These are phyloP conservation scores for Elaeagnus macrophylla DNA, from an alignment of 306 rosid species.

Conservation along the genomic window DNA sequence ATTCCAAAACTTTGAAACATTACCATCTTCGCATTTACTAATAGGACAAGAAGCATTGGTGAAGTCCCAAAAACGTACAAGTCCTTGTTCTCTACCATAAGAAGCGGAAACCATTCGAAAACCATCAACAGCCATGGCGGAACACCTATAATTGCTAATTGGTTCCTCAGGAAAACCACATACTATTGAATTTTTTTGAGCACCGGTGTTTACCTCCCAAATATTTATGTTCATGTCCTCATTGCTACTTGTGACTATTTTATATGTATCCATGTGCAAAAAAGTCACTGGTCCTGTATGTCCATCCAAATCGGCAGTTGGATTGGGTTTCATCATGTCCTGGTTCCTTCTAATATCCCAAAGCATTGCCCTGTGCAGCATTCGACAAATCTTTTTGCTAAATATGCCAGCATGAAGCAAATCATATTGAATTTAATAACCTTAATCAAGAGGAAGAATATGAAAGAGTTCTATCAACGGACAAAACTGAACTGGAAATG, in stretches of 20 bases:
- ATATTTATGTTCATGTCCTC: slow-evolving; percentile 26
- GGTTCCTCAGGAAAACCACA: slow-evolving; percentile 14
- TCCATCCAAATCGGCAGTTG: slow-evolving; percentile 59
- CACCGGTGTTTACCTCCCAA: slow-evolving; percentile 58
- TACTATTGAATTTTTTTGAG: slow-evolving; percentile 34
- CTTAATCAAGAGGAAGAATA: not conserved
- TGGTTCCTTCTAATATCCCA: slow-evolving; percentile 73
- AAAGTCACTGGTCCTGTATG: slow-evolving; percentile 43
- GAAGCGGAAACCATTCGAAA: slow-evolving; percentile 39
- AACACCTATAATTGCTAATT: slow-evolving; percentile 18
- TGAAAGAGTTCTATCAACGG: not conserved
- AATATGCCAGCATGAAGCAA: slow-evolving; percentile 3
- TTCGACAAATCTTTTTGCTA: not conserved
- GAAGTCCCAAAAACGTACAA: slow-evolving; percentile 41
- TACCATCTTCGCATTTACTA: slow-evolving; percentile 16
- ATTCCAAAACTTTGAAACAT: slow-evolving; percentile 56
- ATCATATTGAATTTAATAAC: not conserved
- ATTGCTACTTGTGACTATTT: slow-evolving; percentile 57
- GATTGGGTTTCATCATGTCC: slow-evolving; percentile 27
- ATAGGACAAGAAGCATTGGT: slow-evolving; percentile 30
- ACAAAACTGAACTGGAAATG: not conserved
- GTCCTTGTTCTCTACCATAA: slow-evolving; percentile 9
- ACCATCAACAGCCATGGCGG: slow-evolving; percentile 60
- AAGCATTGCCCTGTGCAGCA: slow-evolving; percentile 65
- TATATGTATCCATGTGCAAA: slow-evolving; percentile 63